These are phyloP conservation scores for Parvularia atlantis DNA, from an alignment of 78 protist species.

Conservation along the genomic window DNA sequence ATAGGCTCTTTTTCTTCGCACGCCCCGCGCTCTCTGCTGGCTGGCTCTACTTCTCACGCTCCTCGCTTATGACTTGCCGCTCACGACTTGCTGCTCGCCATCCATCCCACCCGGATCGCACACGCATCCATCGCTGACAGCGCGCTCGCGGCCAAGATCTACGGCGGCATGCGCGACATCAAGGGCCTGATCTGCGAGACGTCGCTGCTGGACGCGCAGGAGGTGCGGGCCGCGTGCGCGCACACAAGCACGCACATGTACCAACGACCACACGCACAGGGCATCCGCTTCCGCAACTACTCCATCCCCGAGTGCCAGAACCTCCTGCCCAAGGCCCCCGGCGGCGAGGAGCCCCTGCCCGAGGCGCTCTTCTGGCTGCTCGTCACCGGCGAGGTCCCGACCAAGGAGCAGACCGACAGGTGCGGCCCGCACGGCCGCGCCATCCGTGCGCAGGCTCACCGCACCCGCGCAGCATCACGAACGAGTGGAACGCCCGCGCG, in stretches of 20 bases:
- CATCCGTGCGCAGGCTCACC: not conserved
- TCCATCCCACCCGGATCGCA: not conserved
- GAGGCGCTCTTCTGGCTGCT: constrained; percentile 89
- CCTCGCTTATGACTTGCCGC: not conserved
- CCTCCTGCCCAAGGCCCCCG: constrained; percentile 72
- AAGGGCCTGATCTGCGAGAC: constrained; percentile 84
- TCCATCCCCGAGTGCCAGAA: constrained; percentile 79
- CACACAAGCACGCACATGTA: not conserved
- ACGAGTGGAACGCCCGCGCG: constrained; percentile 22
- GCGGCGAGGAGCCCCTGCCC: constrained; percentile 89
- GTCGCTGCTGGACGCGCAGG: constrained; percentile 82
- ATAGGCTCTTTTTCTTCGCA: too few species aligned
- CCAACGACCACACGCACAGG: constrained; percentile 18
- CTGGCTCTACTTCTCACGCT: not conserved
- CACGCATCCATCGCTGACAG: too few species aligned
- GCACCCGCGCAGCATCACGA: not conserved
- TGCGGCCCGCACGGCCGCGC: constrained; percentile 49
- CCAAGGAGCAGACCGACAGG: constrained; percentile 49
- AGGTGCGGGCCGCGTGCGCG: constrained; percentile 30
- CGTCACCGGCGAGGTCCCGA: constrained; percentile 90
- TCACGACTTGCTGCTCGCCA: not conserved
- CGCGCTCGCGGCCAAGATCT: too few species aligned
- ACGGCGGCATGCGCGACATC: constrained; percentile 93
- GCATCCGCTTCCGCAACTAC: constrained; percentile 85
- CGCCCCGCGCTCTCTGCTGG: too few species aligned